These are phyloP conservation scores for Pichia nanzhaoensis DNA, from an alignment of 805 yeast species.

Conservation along the genomic window DNA sequence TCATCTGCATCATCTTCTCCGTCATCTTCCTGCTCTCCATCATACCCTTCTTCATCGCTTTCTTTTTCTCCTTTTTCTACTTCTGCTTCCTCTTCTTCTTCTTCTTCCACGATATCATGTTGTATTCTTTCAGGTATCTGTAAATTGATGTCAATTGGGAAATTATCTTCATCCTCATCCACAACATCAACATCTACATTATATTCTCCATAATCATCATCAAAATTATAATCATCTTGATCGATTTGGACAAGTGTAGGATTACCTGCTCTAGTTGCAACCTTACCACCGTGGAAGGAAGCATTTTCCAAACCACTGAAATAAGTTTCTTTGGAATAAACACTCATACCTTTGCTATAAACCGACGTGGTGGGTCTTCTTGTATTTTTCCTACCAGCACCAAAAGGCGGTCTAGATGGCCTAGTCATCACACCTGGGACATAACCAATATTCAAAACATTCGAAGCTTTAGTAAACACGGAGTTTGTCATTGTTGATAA, in stretches of 20 bases:
- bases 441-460: conserved; percentile 85
- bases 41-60: conserved; percentile 16
- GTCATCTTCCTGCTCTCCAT: conserved; percentile 13
- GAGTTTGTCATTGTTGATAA: conserved; percentile 45
- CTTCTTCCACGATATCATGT: conserved; percentile 20
- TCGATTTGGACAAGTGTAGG: conserved; percentile 24
- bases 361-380: conserved; percentile 17
- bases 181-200: neutral
- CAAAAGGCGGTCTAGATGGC: conserved; percentile 6
- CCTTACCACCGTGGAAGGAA: conserved; percentile 28
- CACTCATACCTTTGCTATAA: conserved; percentile 21
- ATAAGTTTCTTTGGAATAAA: conserved; percentile 29
- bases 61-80: conserved; percentile 3
- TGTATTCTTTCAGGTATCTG: conserved; percentile 9
- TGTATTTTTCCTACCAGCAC: conserved; percentile 12
- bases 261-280: conserved; percentile 24
- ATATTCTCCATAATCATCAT: conserved; percentile 9
- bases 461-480: conserved; percentile 72
- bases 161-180: conserved; percentile 1
- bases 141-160: conserved; percentile 10
- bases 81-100: conserved; percentile 13
- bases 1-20: neutral
- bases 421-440: conserved; percentile 82
- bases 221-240: conserved; percentile 24
- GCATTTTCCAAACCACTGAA: conserved; percentile 30